Percentiles rank a stretch among this genome's conserved stretches.
Conservation (phyloP, 2,329 filamentous ascomycete genomes). For the Hortaea werneckii region DNA sequence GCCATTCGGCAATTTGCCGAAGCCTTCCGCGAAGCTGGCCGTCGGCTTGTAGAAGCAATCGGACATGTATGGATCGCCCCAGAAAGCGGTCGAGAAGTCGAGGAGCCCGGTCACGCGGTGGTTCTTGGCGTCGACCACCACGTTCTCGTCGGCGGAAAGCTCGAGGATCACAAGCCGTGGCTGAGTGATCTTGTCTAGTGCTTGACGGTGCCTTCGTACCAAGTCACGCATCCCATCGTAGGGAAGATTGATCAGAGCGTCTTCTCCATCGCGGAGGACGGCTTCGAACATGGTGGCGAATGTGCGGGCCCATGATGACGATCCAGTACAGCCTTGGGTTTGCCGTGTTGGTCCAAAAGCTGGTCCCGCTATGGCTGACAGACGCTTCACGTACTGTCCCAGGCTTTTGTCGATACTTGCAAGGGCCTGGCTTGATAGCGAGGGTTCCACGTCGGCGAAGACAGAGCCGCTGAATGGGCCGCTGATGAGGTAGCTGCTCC, state of each 20-base stretch:
- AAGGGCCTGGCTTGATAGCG: constrained; percentile 27
- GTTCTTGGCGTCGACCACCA: constrained; percentile 41
- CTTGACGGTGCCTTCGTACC: constrained; percentile 32
- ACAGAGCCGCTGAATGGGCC: constrained; percentile 20
- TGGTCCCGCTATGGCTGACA: constrained; percentile 36
- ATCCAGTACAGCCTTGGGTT: constrained; percentile 22
- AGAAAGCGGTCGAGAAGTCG: constrained; percentile 44
- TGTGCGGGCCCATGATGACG: constrained; percentile 42
- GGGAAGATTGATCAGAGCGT: constrained; percentile 47
- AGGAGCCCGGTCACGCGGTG: constrained; percentile 41
- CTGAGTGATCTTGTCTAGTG: constrained; percentile 41
- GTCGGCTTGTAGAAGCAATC: constrained; percentile 37
- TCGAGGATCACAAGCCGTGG: constrained; percentile 44
- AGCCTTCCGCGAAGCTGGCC: constrained; percentile 34
- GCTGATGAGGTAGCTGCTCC: constrained; percentile 18
- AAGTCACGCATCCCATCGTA: constrained; percentile 45
- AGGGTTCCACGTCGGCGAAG: constrained; percentile 16
- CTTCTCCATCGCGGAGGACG: constrained; percentile 47
- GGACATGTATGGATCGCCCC: constrained; percentile 47
- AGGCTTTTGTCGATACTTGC: constrained; percentile 30
- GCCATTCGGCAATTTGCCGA: constrained; percentile 27
- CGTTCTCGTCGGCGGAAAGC: constrained; percentile 38
- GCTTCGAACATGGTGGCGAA: constrained; percentile 44
- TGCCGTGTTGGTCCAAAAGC: constrained; percentile 40
- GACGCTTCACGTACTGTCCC: constrained; percentile 30